Base-by-base conservation (phyloP, 768 basidiomycete species). In the Obba rivulosa region DNA sequence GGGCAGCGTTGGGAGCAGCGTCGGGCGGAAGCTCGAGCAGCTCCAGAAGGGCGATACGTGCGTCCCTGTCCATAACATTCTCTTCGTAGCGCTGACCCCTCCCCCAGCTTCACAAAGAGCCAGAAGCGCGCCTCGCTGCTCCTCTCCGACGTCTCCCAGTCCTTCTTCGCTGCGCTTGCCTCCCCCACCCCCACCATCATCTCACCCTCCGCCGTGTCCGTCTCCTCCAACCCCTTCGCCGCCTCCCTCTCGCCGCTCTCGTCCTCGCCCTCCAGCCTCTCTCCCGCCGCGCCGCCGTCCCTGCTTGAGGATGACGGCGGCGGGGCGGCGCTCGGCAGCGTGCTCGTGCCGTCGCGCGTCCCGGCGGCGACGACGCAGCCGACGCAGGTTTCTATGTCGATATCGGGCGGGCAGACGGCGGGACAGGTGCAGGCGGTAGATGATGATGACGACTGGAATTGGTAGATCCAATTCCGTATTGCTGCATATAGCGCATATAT, bases 91-190 rank as follows among this genome's bases (percentile, higher is more conserved):
- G 21, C 24, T 11, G 22, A 34, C 39, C 24, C 21, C 28, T 38
- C 36, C 8, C 21, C 23, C 51, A 87, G 85, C n/a, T 76, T 87
- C 57, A 69, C 79, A 16, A 85, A 81, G 55, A 73, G 69, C 56
- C 82, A 82, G 50, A 85, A 84, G 64, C 80, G 84, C 18, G 85
- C 85, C 0, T 84, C 85, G 0, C 54, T 77, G 1, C 71, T 87
- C 24, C 59, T 87, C 45, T 76, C 81, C 0, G 85, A 86, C 59
- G 76, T 86, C 17, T 81, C 82, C 4, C 73, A 75, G 51, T 72
- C 76, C 35, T 68, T 82, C 31, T 72, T 72, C 9, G 70, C 75
- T 2, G 80, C 74, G 7, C 70, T 76, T 2, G 53, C 68, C 13
- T 64, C 70, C 0, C 50, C 55, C 21, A 56, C 71, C 2, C 37